A percentile compares a stretch with the other conserved stretches of the same genome.
phyloP scores from a whole-genome alignment of 495 filamentous ascomycete species.

The Hapsidospora chrysogenum region DNA sequence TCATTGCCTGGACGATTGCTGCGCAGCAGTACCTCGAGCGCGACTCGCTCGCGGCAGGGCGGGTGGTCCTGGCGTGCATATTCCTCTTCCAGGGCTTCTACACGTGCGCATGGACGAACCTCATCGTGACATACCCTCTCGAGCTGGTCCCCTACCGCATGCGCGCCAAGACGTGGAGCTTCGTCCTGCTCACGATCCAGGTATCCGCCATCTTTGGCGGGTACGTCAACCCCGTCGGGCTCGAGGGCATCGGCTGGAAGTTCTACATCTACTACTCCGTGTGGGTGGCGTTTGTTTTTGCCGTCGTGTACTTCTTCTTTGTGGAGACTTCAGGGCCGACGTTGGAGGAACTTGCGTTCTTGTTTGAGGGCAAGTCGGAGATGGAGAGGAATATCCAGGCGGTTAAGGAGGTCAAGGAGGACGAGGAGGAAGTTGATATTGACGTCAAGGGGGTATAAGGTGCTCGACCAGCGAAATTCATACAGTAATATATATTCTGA shows the following conservation, averaged over 20 bases:
- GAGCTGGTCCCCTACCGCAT: constrained; percentile 17
- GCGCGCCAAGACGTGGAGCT: constrained; percentile 17
- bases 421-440: too few species aligned
- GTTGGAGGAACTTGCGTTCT: constrained; percentile 49
- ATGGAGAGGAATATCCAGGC: too few species aligned
- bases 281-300: constrained; percentile 10
- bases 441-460: too few species aligned
- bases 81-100: constrained; percentile 38
- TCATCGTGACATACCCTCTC: neutral
- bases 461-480: too few species aligned
- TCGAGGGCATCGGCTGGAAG: constrained; percentile 3
- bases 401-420: too few species aligned
- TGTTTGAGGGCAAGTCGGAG: too few species aligned
- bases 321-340: constrained; percentile 52
- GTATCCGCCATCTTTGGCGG: neutral
- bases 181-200: constrained; percentile 11
- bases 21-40: constrained; percentile 1
- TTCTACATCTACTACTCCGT: constrained; percentile 10
- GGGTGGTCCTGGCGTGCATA: constrained; percentile 13
- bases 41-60: neutral
- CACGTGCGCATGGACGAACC: constrained; percentile 15
- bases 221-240: constrained; percentile 8
- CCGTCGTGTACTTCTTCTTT: constrained; percentile 46
- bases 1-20: constrained; percentile 31
- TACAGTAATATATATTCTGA: too few species aligned